Evolutionary conservation across 306 rosid species (phyloP), one percentile per base, ranked within the genome.

Genomic region (Quillaja saponaria): DNA sequence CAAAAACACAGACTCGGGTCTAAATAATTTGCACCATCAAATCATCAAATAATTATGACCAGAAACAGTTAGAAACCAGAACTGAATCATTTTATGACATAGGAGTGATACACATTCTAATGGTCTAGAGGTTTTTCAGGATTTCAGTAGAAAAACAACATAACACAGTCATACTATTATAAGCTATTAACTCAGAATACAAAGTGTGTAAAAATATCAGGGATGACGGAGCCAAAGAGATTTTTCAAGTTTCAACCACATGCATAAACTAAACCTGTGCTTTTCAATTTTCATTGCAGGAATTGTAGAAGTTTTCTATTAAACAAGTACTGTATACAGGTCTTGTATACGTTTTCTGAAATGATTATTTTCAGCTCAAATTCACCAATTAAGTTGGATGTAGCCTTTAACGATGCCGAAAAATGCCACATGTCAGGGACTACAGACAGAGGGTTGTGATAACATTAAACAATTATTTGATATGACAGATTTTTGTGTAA

Each of bases 341-440:
- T n/a, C n/a, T n/a, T n/a, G n/a, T n/a, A n/a, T n/a, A n/a, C n/a
- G n/a, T n/a, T n/a, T n/a, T n/a, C n/a, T n/a, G n/a, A n/a, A n/a
- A n/a, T n/a, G n/a, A n/a, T n/a, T n/a, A n/a, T n/a, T n/a, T n/a
- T n/a, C n/a, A n/a, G n/a, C n/a, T n/a, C n/a, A n/a, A n/a, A n/a
- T 18, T 55, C 52, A 41, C 28, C 12, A 28, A 20, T 11, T 13
- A 40, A n/a, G 12, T 8, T 15, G 7, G n/a, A 58, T 70, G 73
- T 41, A 46, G 28, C 63, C 61, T 67, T 55, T 16, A n/a, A 54
- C 68, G 67, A 67, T 56, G 46, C 34, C 49, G 61, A 71, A 55
- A 66, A 49, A 45, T 57, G 64, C 64, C 75, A 77, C 64, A 12
- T 61, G 68, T 72, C 59, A 55, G 19, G 0, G n/a, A 47, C 56